These are phyloP conservation scores for Heimioporus retisporus DNA, from an alignment of 1,284 basidiomycete species.

Conservation along the genomic window DNA sequence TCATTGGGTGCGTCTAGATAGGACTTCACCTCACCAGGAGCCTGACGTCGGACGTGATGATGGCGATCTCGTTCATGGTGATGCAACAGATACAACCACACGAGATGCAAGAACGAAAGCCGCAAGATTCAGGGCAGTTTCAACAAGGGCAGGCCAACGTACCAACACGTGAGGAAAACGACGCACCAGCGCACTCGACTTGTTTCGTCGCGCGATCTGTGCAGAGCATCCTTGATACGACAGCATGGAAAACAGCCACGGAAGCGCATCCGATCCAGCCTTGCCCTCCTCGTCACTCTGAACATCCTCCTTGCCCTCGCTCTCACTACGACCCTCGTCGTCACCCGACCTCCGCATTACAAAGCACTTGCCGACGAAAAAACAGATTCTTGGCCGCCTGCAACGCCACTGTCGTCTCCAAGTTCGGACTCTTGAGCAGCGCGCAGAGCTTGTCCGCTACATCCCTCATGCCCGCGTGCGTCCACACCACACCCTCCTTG, in stretches of 20 bases:
- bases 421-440: conserved; percentile 85
- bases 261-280: conserved; percentile 69
- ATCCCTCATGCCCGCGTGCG: conserved; percentile 68
- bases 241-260: conserved; percentile 95
- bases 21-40: conserved; percentile 72
- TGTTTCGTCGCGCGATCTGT: conserved; percentile 74
- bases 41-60: no score
- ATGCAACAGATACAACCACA: no score
- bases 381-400: conserved; percentile 97
- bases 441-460: conserved; percentile 82
- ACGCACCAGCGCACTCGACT: conserved; percentile 57
- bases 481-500: conserved; percentile 48
- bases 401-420: conserved; percentile 83
- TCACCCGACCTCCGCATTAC: conserved; percentile 40
- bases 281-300: conserved; percentile 18
- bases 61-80: no score
- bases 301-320: conserved; percentile 37
- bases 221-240: conserved; percentile 89
- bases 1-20: neutral
- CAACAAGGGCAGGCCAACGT: no score
- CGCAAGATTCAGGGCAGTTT: no score
- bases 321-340: conserved; percentile 26
- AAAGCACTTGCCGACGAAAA: conserved; percentile 91
- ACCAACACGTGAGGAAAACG: no score
- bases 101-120: no score